These are phyloP conservation scores for Collybiopsis luxurians DNA, from an alignment of 768 basidiomycete genomes.

Conservation along the genomic window DNA sequence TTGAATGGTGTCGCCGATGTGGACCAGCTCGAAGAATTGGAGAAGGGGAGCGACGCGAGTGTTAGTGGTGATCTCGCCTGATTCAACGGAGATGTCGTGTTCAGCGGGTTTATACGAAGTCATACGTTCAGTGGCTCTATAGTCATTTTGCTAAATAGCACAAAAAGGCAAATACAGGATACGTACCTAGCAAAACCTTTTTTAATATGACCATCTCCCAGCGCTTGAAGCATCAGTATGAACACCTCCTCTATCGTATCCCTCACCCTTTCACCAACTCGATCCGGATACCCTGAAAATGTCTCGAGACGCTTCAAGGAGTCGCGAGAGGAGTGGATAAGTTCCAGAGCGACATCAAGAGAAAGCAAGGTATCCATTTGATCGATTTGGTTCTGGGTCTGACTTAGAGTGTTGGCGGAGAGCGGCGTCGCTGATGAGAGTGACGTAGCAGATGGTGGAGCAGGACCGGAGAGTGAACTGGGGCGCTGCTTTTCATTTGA, in stretches of 20 bases:
- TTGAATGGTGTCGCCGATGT: constrained; percentile 96
- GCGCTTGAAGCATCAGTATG: constrained; percentile 73
- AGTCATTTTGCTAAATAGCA: neutral
- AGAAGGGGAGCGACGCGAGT: constrained; percentile 77
- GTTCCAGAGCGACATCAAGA: constrained; percentile 84
- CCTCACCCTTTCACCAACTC: constrained; percentile 81
- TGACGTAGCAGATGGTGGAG: neutral
- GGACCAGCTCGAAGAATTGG: constrained; percentile 97
- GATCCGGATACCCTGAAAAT: constrained; percentile 79
- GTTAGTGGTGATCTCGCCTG: constrained; percentile 58
- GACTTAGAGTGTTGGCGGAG: neutral
- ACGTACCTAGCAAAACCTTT: constrained; percentile 77
- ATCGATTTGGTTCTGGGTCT: constrained; percentile 6
- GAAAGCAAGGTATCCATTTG: constrained; percentile 88
- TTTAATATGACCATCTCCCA: constrained; percentile 76
- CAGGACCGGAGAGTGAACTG: neutral
- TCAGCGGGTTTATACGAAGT: constrained; percentile 85
- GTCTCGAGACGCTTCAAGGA: constrained; percentile 90
- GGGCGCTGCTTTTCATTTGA: too few relatives aligned
- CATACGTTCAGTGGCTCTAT: constrained; percentile 89
- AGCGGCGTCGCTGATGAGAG: neutral
- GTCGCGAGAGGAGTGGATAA: constrained; percentile 93
- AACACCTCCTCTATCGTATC: constrained; percentile 96
- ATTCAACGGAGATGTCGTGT: too few relatives aligned
- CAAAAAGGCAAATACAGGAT: constrained; percentile 12